A percentile compares a stretch with the other conserved stretches of the same genome.
Conservation (phyloP, 495 filamentous ascomycete genomes). For the Talaromyces nanjingensis region DNA sequence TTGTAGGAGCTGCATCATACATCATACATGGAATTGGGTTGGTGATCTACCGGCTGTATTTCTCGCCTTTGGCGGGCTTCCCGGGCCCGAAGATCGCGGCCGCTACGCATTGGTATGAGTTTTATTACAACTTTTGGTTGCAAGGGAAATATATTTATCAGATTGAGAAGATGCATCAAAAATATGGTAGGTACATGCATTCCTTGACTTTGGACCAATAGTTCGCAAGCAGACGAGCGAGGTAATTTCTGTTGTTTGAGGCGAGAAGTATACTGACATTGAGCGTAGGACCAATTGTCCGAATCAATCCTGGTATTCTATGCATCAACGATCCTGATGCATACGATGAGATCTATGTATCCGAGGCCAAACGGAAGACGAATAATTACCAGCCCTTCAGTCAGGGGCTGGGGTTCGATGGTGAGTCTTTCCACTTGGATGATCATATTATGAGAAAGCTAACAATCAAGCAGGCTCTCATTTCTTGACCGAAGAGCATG, state of each 20-base stretch:
- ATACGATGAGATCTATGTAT: constrained; percentile 18
- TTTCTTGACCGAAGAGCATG: constrained; percentile 9
- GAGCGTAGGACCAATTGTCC: constrained; percentile 22
- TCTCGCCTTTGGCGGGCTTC: constrained; percentile 30
- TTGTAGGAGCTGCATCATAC: background rate
- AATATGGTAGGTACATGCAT: constrained; percentile 33
- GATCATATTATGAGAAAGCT: background rate
- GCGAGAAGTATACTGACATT: background rate
- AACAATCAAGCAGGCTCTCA: background rate
- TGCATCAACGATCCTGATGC: constrained; percentile 22
- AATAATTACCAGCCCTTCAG: constrained; percentile 1
- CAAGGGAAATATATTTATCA: constrained; percentile 31
- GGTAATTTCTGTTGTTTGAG: background rate
- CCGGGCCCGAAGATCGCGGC: constrained; percentile 49
- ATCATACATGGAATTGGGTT: background rate
- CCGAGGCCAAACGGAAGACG: background rate
- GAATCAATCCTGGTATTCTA: constrained; percentile 23
- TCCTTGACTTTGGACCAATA: background rate
- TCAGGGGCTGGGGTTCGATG: background rate
- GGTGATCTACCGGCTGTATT: constrained; percentile 19
- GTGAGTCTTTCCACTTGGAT: background rate
- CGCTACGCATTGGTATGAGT: constrained; percentile 39
- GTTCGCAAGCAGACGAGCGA: background rate
- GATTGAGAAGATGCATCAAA: constrained; percentile 37
- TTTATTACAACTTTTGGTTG: constrained; percentile 39